Base-by-base conservation (phyloP, 176 grass and related monocot genomes). In the Canna indica region DNA sequence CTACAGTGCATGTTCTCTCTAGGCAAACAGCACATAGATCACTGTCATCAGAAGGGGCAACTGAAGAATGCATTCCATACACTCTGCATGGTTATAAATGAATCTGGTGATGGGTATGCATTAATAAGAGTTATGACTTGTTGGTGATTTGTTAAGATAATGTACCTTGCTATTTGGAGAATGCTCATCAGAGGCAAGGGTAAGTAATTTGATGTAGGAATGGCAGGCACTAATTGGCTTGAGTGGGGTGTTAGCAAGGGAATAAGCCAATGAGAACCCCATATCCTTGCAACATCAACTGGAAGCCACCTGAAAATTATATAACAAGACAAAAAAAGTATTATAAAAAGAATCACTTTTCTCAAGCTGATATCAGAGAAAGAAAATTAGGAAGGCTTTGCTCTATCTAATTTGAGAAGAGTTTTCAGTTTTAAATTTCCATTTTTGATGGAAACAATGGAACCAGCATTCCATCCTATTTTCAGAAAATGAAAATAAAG, bases 21-120 rank as follows among this genome's bases (percentile, higher is more conserved):
- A 99, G 89, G 75, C 94, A 93, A 30, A 93, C 84, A 0, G 94
- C 82, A 75, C 94, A 99, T 26, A 76, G 74, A 24, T 85, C 77
- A 31, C 39, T 47, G 17, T 57, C 59, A 42, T 79, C 86, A 9
- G 38, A 39, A 59, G 36, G 7, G 17, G 69, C 63, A 24, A 44
- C n/a, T 47, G 80, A 52, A 17, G 65, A 61, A 36, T 39, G 80
- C 74, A 85, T 36, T 35, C 82, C 87, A 46, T 61, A 78, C 6
- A 85, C 79, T 67, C 91, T 95, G 77, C 45, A 74, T 25, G 64
- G 12, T 32, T 5, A 13, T 30, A 60, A 29, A 31, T 30, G 27
- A 4, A 31, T 60, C 1, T 28, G 7, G 11, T 10, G 41, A 44
- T 11, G 13, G 41, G 5, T 44, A 44, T 44, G 41, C 41, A n/a